Evolutionary conservation across 2,329 filamentous ascomycete species (phyloP).

Genomic region (Colletotrichum viniferum): DNA sequence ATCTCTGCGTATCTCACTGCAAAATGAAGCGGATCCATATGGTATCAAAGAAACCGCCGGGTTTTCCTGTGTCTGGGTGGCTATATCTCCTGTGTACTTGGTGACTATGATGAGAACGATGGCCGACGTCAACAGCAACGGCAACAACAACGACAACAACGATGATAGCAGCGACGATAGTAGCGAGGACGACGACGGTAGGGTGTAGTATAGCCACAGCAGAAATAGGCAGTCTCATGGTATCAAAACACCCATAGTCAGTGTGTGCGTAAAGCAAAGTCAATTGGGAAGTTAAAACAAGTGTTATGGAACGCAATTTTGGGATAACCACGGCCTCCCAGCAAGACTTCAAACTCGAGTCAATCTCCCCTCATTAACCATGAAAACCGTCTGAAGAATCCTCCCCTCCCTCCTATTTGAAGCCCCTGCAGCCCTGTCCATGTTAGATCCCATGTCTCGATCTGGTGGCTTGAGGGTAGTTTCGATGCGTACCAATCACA

Average conservation of each 20-base stretch:
- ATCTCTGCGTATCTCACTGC: neutral
- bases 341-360: neutral
- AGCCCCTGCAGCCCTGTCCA: neutral
- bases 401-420: neutral
- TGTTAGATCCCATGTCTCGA: neutral
- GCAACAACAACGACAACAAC: too few species aligned
- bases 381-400: neutral
- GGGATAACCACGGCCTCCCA: neutral
- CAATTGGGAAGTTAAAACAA: neutral
- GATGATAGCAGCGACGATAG: too few species aligned
- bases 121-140: too few species aligned
- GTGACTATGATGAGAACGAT: neutral
- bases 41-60: neutral
- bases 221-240: neutral
- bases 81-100: neutral
- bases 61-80: neutral
- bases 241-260: neutral
- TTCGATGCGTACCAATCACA: conserved; percentile 3
- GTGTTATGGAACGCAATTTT: neutral
- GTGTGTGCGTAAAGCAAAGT: neutral
- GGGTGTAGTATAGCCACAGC: neutral
- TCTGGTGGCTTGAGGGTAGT: neutral
- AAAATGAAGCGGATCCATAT: neutral
- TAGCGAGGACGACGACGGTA: neutral
- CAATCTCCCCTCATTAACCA: neutral